Percentiles rank a stretch among this genome's conserved stretches.
phyloP scores from a whole-genome alignment of 2,329 filamentous ascomycete species.

The Clonostachys sp. region DNA sequence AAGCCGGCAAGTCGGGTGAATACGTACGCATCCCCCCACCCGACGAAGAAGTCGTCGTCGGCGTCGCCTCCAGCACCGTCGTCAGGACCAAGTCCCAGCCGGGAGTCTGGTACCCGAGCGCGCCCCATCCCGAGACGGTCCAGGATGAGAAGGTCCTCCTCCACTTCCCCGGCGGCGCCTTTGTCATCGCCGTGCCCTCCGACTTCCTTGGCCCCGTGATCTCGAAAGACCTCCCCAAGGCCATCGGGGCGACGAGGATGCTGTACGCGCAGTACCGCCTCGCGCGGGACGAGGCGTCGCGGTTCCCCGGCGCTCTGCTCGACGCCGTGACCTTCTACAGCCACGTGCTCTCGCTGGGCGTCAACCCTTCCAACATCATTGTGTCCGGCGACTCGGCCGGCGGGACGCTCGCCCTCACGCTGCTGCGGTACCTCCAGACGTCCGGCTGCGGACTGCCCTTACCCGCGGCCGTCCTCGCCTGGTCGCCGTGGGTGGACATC shows the following conservation, averaged over 20 bases:
- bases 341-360: conserved; percentile 10
- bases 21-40: not conserved
- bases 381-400: conserved; percentile 23
- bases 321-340: conserved; percentile 20
- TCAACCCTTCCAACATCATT: conserved; percentile 17
- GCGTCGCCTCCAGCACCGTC: conserved; percentile 1
- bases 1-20: not conserved
- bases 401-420: conserved; percentile 16
- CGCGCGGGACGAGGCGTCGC: conserved; percentile 3
- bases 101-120: conserved; percentile 9
- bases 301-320: conserved; percentile 21
- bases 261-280: conserved; percentile 17
- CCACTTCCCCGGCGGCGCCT: not conserved
- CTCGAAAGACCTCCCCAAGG: not conserved
- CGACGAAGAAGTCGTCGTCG: conserved; percentile 4
- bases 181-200: not conserved
- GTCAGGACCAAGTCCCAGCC: conserved; percentile 6
- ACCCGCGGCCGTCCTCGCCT: not conserved
- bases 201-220: not conserved
- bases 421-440: conserved; percentile 17
- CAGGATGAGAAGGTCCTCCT: not conserved
- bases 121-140: not conserved
- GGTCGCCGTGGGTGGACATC: conserved; percentile 1
- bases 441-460: not conserved
- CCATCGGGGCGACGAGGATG: not conserved